A percentile compares a stretch with the other conserved stretches of the same genome.
Evolutionary conservation across 352 stramenopile species (phyloP).

Genomic region (Globisporangium middletonii): DNA sequence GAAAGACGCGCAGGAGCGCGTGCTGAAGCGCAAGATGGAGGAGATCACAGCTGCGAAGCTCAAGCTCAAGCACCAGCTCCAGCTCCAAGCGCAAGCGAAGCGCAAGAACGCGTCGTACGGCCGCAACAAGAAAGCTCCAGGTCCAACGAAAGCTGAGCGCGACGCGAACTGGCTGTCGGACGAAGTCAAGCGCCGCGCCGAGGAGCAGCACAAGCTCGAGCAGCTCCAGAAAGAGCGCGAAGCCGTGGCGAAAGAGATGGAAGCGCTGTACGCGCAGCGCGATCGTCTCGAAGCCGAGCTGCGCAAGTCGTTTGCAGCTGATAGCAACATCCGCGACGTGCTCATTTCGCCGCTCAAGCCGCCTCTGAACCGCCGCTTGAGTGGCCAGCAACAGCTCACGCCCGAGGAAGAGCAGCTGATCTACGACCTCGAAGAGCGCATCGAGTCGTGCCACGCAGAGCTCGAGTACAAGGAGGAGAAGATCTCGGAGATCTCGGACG

Average conservation of each 20-base stretch:
- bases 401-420: slow-evolving; percentile 77
- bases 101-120: slow-evolving; percentile 54
- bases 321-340: slow-evolving; percentile 73
- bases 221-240: slow-evolving; percentile 77
- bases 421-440: slow-evolving; percentile 80
- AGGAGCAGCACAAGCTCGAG: slow-evolving; percentile 82
- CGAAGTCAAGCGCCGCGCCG: slow-evolving; percentile 74
- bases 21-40: slow-evolving; percentile 86
- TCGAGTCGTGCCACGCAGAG: slow-evolving; percentile 80
- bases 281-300: slow-evolving; percentile 69
- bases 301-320: slow-evolving; percentile 48
- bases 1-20: slow-evolving; percentile 81
- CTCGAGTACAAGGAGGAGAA: slow-evolving; percentile 88
- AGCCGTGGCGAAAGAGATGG: slow-evolving; percentile 75
- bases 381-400: slow-evolving; percentile 49
- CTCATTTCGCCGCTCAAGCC: slow-evolving; percentile 70
- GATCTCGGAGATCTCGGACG: slow-evolving; percentile 75
- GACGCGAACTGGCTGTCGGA: slow-evolving; percentile 82
- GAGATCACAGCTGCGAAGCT: slow-evolving; percentile 76
- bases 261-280: slow-evolving; percentile 65
- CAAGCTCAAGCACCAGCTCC: slow-evolving; percentile 79
- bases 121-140: slow-evolving; percentile 34
- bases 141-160: slow-evolving; percentile 27
- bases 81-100: slow-evolving; percentile 62
- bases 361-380: slow-evolving; percentile 34